A percentile compares a stretch with the other conserved stretches of the same genome.
Evolutionary conservation across 2,329 filamentous ascomycete species (phyloP).

Genomic region (Coniochaeta sp.): DNA sequence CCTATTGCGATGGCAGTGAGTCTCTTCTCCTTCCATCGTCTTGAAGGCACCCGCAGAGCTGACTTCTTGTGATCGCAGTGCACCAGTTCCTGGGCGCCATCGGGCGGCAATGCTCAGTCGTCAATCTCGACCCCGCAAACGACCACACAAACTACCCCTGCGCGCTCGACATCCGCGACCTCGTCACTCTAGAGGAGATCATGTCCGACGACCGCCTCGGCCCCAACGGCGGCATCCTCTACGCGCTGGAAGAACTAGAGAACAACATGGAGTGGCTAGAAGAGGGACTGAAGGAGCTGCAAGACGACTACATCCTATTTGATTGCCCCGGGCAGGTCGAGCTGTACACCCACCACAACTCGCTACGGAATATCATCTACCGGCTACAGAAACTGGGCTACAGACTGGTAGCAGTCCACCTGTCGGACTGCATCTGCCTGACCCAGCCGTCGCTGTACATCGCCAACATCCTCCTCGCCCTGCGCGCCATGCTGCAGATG

Average conservation of each 20-base stretch:
- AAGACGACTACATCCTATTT: conserved; percentile 88
- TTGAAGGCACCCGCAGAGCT: background rate
- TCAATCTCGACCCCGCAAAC: conserved; percentile 96
- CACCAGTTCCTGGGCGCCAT: conserved; percentile 97
- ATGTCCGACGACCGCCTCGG: conserved; percentile 89
- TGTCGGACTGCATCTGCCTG: conserved; percentile 89
- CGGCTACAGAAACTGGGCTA: conserved; percentile 86
- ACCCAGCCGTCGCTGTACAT: conserved; percentile 93
- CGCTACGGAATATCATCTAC: conserved; percentile 86
- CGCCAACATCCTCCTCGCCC: conserved; percentile 83
- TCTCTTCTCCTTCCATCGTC: too few species aligned
- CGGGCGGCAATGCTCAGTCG: conserved; percentile 86
- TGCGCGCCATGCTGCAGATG: conserved; percentile 97
- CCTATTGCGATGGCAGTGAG: conserved; percentile 91
- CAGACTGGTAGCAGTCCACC: conserved; percentile 84
- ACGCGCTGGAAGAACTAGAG: conserved; percentile 91
- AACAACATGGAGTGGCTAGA: conserved; percentile 91
- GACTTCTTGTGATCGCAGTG: conserved; percentile 44
- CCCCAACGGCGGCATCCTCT: conserved; percentile 86
- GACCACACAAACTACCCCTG: conserved; percentile 84
- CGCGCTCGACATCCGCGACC: conserved; percentile 81
- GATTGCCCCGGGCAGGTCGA: conserved; percentile 97
- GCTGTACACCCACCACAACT: conserved; percentile 91
- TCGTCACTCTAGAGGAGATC: conserved; percentile 88
- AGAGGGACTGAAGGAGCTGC: conserved; percentile 68